These are phyloP conservation scores for Erythrophleum ivorense DNA, from an alignment of 331 rosid species.

Conservation along the genomic window DNA sequence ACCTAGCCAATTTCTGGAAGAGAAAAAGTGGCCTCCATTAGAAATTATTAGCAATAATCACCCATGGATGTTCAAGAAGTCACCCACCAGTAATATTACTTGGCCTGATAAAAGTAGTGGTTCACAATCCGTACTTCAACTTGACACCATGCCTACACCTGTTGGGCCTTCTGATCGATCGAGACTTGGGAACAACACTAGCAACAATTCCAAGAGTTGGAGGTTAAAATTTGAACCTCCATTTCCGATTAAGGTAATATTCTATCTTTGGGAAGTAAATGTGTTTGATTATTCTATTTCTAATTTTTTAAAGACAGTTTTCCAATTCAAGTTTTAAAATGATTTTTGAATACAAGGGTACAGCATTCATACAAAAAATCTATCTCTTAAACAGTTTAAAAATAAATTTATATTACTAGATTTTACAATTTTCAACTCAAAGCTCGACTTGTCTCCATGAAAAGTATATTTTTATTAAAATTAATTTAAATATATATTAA, in stretches of 20 bases:
- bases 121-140: conserved; percentile 29
- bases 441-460: no score
- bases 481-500: no score
- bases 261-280: not conserved
- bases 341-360: no score
- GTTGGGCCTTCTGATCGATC: conserved; percentile 37
- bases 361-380: no score
- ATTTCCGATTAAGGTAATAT: conserved; percentile 55
- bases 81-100: conserved; percentile 18
- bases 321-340: no score
- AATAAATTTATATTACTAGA: no score
- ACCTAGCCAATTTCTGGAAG: conserved; percentile 69
- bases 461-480: no score
- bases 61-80: conserved; percentile 40
- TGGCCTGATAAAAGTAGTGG: not conserved
- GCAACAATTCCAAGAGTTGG: conserved; percentile 29
- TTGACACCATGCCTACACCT: conserved; percentile 32
- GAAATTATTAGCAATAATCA: conserved; percentile 34
- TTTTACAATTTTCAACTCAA: no score
- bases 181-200: conserved; percentile 39
- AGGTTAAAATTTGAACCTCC: conserved; percentile 49
- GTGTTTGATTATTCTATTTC: not conserved
- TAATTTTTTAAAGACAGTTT: no score
- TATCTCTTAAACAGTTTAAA: no score
- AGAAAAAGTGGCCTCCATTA: conserved; percentile 69